Evolutionary conservation across 441 rosid genomes (phyloP).

Genomic region (Metrosideros polymorpha): DNA sequence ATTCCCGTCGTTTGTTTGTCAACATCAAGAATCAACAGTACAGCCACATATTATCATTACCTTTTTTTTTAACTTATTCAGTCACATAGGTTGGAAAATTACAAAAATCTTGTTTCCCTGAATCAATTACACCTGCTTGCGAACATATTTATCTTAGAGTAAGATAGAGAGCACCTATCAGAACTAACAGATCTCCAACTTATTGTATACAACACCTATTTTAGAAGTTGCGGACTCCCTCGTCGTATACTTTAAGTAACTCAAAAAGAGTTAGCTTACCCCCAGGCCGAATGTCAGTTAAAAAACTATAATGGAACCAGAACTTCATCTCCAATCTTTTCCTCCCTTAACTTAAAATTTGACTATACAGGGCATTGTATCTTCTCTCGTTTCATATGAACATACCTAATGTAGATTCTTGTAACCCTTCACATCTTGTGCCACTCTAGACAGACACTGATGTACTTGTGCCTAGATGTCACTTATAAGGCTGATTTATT

Average conservation of each 20-base stretch:
- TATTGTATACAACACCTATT: background rate
- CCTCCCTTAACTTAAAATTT: background rate
- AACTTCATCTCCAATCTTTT: background rate
- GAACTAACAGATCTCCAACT: background rate
- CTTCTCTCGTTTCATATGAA: background rate
- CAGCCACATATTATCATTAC: background rate
- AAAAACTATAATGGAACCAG: background rate
- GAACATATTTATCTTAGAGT: background rate
- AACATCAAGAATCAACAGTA: background rate
- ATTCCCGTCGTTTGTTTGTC: background rate
- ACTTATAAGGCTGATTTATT: background rate
- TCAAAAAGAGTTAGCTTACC: background rate
- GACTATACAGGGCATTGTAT: background rate
- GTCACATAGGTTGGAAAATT: background rate
- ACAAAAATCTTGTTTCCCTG: background rate
- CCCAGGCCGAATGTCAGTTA: background rate
- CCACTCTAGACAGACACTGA: background rate
- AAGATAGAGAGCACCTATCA: background rate
- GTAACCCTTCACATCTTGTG: background rate
- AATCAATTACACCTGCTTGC: background rate
- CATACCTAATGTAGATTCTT: background rate
- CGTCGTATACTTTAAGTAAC: background rate
- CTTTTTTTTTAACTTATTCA: background rate
- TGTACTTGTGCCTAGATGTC: background rate
- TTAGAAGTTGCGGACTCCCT: background rate